These are phyloP conservation scores for Meredithiella fracta DNA, from an alignment of 2,329 filamentous ascomycete genomes.

Conservation along the genomic window DNA sequence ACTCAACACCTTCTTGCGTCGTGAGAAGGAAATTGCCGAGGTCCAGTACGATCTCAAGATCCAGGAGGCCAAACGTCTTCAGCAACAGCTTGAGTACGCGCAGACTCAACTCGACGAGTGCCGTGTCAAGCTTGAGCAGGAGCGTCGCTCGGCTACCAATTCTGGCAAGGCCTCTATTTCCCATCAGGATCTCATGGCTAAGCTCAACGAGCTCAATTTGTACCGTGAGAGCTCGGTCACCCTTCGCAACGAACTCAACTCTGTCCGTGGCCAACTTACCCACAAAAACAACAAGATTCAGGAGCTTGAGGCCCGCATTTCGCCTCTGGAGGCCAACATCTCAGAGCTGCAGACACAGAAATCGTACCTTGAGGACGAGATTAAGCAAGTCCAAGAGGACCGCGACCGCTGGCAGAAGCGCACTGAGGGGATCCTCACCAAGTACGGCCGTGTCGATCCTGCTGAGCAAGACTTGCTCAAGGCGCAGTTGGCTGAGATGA, in stretches of 20 bases:
- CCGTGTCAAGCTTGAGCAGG: conserved; percentile 76
- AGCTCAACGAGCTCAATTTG: conserved; percentile 85
- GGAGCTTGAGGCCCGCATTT: conserved; percentile 55
- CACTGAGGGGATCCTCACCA: conserved; percentile 85
- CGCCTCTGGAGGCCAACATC: conserved; percentile 67
- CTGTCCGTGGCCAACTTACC: conserved; percentile 57
- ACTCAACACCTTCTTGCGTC: conserved; percentile 75
- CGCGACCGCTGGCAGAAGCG: conserved; percentile 92
- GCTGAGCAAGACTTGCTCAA: conserved; percentile 83
- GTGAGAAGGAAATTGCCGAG: conserved; percentile 94
- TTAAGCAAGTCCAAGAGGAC: conserved; percentile 77
- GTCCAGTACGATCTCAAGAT: conserved; percentile 85
- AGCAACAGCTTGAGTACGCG: conserved; percentile 77
- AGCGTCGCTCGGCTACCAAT: conserved; percentile 61
- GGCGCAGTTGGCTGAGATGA: conserved; percentile 50
- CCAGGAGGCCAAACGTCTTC: conserved; percentile 73
- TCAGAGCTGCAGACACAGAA: conserved; percentile 69
- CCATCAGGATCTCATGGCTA: conserved; percentile 84
- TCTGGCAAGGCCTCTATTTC: conserved; percentile 56
- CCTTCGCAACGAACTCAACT: conserved; percentile 69
- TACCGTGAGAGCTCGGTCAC: conserved; percentile 91
- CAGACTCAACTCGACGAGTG: conserved; percentile 80
- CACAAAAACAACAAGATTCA: conserved; percentile 62
- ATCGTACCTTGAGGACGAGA: conserved; percentile 68
- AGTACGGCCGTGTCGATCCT: conserved; percentile 89